phyloP scores from a whole-genome alignment of 2,329 filamentous ascomycete genomes.

The Bipolaris cookei region DNA sequence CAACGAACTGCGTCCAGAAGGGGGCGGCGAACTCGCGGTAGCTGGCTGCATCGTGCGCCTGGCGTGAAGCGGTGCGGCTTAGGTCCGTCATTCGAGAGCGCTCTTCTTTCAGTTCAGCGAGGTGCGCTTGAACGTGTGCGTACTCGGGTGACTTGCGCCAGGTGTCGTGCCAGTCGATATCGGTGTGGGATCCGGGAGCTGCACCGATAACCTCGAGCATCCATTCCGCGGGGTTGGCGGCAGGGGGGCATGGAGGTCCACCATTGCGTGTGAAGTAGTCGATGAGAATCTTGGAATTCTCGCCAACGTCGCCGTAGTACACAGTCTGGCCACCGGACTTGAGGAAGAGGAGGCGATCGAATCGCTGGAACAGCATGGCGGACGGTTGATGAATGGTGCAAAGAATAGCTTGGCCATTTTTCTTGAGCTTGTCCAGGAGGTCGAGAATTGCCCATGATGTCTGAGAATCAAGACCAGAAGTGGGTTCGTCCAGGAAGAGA shows the following conservation, averaged over 20 bases:
- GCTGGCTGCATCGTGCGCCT: too few species aligned
- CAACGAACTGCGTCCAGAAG: slow-evolving; percentile 70
- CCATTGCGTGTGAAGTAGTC: slow-evolving; percentile 76
- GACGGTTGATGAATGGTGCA: slow-evolving; percentile 95
- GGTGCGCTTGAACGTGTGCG: slow-evolving; percentile 23
- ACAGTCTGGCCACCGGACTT: slow-evolving; percentile 74
- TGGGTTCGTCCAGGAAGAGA: slow-evolving; percentile 64
- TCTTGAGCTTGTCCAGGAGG: slow-evolving; percentile 82
- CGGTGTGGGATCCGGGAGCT: neutral
- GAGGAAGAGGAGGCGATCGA: slow-evolving; percentile 77
- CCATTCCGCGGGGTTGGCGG: slow-evolving; percentile 81
- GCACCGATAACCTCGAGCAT: slow-evolving; percentile 61
- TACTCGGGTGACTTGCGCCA: slow-evolving; percentile 21
- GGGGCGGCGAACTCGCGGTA: slow-evolving; percentile 59
- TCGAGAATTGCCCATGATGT: slow-evolving; percentile 87
- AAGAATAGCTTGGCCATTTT: slow-evolving; percentile 78
- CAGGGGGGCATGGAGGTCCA: slow-evolving; percentile 64
- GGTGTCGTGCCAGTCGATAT: slow-evolving; percentile 18
- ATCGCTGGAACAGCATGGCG: slow-evolving; percentile 86
- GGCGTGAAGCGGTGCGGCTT: slow-evolving; percentile 35
- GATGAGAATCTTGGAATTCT: slow-evolving; percentile 68
- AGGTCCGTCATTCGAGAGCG: slow-evolving; percentile 41
- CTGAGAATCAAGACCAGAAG: slow-evolving; percentile 77
- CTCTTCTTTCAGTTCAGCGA: too few species aligned
- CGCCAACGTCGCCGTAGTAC: slow-evolving; percentile 79